phyloP scores from a whole-genome alignment of 352 stramenopile genomes.

The Phytophthora foliorum region DNA sequence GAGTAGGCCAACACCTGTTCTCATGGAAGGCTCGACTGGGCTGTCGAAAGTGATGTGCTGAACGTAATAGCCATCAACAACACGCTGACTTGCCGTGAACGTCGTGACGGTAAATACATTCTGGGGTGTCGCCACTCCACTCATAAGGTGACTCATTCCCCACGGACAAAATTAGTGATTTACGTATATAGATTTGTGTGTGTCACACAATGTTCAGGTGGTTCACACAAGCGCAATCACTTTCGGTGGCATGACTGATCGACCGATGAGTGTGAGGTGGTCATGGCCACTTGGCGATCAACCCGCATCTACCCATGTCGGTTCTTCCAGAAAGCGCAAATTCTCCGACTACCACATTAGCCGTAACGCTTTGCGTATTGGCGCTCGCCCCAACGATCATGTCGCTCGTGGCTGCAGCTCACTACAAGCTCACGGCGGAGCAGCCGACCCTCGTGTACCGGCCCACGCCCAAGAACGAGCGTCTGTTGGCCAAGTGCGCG shows the following conservation, averaged over 20 bases:
- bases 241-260: too few relatives aligned
- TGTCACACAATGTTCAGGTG: too few relatives aligned
- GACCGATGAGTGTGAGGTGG: conserved; percentile 7
- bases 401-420: conserved; percentile 30
- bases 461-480: conserved; percentile 44
- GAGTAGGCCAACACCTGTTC: background rate
- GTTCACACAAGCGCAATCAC: too few relatives aligned
- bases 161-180: too few relatives aligned
- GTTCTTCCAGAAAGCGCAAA: conserved; percentile 2
- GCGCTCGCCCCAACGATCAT: conserved; percentile 25
- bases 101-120: too few relatives aligned
- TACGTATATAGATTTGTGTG: too few relatives aligned
- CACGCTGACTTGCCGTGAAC: too few relatives aligned
- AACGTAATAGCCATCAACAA: too few relatives aligned
- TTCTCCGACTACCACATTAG: conserved; percentile 16
- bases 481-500: conserved; percentile 46
- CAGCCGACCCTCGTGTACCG: conserved; percentile 58
- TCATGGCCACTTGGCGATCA: conserved; percentile 12
- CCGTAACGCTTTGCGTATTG: conserved; percentile 24
- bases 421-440: conserved; percentile 51
- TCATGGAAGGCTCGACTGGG: too few relatives aligned
- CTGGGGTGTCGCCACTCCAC: too few relatives aligned
- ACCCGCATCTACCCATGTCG: conserved; percentile 14
- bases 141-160: too few relatives aligned
- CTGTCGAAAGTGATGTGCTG: too few relatives aligned